Conservation (phyloP, 2,329 filamentous ascomycete genomes). For the Aureobasidium sp. region DNA sequence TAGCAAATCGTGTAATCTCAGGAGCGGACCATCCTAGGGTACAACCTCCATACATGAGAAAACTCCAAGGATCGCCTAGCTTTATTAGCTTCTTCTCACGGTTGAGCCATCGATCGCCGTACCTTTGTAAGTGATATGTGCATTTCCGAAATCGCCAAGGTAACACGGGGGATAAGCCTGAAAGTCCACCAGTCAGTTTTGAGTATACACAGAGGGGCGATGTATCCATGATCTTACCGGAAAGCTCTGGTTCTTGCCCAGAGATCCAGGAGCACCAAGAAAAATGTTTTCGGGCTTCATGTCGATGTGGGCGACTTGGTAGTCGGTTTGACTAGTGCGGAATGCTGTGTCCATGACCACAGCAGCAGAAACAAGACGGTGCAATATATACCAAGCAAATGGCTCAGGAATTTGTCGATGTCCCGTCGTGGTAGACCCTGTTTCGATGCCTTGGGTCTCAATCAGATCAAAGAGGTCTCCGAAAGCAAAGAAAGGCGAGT, state of each 20-base stretch:
- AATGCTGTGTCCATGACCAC: background rate
- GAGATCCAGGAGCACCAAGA: background rate
- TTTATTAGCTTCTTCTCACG: background rate
- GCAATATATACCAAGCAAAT: constrained; percentile 7
- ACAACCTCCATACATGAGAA: background rate
- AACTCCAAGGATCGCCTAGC: background rate
- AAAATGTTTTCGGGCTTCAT: constrained; percentile 6
- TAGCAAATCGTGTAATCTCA: background rate
- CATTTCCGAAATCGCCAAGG: constrained; percentile 7
- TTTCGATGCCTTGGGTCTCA: background rate
- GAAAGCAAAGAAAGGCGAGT: background rate
- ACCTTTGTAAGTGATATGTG: background rate
- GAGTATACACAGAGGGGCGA: background rate
- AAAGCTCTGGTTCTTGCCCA: background rate
- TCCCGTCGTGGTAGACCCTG: background rate
- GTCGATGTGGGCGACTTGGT: background rate
- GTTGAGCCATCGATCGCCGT: background rate
- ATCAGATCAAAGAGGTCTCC: background rate
- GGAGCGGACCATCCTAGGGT: background rate
- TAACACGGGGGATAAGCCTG: constrained; percentile 1
- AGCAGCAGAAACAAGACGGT: background rate
- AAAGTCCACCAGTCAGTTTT: background rate
- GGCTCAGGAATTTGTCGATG: background rate
- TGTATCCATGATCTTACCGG: background rate
- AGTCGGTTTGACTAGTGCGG: background rate